Evolutionary conservation across 2,329 filamentous ascomycete genomes (phyloP).

Genomic region (Penicillium polonicum): DNA sequence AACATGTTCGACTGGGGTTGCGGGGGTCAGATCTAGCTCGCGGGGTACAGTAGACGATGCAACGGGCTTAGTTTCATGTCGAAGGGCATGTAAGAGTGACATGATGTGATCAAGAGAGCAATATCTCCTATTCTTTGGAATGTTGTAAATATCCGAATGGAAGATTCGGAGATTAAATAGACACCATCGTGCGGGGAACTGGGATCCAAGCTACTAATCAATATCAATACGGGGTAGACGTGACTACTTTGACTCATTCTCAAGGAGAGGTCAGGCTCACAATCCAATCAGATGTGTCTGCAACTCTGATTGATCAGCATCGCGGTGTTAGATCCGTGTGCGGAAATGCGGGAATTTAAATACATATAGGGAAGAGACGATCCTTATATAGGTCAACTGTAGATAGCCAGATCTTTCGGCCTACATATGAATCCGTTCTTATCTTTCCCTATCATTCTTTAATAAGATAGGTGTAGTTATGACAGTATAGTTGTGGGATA

Average conservation of each 20-base stretch:
- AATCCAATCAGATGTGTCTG: not conserved
- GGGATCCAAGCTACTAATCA: not conserved
- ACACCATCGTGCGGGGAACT: not conserved
- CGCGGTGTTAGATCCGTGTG: not conserved
- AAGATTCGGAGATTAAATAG: not conserved
- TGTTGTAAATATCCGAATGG: not conserved
- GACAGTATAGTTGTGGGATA: too few species aligned
- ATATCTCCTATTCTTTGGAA: too few species aligned
- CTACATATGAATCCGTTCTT: too few species aligned
- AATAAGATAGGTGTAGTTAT: too few species aligned
- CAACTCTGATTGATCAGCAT: conserved; percentile 1
- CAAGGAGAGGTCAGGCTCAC: not conserved
- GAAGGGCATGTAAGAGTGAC: conserved; percentile 1
- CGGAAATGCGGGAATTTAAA: not conserved
- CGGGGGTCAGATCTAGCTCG: not conserved
- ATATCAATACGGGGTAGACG: not conserved
- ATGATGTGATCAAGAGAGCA: not conserved
- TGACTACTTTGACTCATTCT: not conserved
- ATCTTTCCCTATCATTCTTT: too few species aligned
- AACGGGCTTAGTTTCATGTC: not conserved
- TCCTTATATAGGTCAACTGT: too few species aligned
- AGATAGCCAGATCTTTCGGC: too few species aligned
- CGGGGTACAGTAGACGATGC: not conserved
- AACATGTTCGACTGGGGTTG: not conserved
- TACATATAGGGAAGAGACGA: too few species aligned